Conservation (phyloP, 225 moss, liverwort and hornwort genomes). For the Physcomitrium patens region DNA sequence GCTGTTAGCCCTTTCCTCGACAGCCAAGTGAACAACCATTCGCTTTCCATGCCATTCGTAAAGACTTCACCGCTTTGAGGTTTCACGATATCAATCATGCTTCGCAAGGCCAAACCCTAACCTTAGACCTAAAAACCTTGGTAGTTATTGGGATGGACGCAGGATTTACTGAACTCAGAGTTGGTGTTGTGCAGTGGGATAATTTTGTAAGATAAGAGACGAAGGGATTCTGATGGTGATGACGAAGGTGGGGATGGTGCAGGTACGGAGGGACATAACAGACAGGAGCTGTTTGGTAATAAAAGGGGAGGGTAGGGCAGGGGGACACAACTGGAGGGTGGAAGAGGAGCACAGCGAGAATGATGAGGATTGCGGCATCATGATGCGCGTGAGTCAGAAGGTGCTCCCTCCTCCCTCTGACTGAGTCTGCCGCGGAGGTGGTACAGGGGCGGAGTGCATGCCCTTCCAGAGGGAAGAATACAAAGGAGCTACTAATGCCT, state of each 20-base stretch:
- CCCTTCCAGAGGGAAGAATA: slow-evolving; percentile 29
- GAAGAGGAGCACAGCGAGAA: slow-evolving; percentile 26
- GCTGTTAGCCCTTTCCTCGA: slow-evolving; percentile 34
- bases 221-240: too few relatives aligned
- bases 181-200: too few relatives aligned
- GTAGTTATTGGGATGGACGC: too few relatives aligned
- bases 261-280: slow-evolving; percentile 46
- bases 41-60: neutral
- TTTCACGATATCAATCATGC: neutral
- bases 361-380: slow-evolving; percentile 31
- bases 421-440: neutral
- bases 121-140: too few relatives aligned
- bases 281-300: slow-evolving; percentile 36
- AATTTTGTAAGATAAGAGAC: too few relatives aligned
- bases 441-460: neutral
- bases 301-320: slow-evolving; percentile 29
- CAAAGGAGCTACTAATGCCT: slow-evolving; percentile 21
- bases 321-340: slow-evolving; percentile 39
- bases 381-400: slow-evolving; percentile 35
- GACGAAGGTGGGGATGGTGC: slow-evolving; percentile 14
- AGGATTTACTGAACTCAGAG: too few relatives aligned
- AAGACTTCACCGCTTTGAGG: neutral
- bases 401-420: slow-evolving; percentile 28
- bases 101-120: too few relatives aligned
- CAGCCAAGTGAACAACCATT: neutral